Evolutionary conservation across 2,329 filamentous ascomycete species (phyloP).

Genomic region (Trichoderma arundinaceum): DNA sequence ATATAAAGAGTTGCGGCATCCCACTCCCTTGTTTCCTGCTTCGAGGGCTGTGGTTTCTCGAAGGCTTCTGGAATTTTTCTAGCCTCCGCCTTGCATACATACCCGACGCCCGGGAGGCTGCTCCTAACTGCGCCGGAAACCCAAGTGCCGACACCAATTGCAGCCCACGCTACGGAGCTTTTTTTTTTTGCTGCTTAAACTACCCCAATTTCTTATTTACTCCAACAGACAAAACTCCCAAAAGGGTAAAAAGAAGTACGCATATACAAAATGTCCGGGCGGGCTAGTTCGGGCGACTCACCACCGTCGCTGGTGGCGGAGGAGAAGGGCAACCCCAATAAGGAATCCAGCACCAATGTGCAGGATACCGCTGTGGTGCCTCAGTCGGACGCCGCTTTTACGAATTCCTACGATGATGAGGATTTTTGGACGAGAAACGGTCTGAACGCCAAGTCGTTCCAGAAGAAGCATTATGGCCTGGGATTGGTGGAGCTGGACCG

Average conservation of each 20-base stretch:
- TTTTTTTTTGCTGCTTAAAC: not conserved
- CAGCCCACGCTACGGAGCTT: not conserved
- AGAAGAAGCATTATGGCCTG: slow-evolving; percentile 42
- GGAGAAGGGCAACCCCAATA: slow-evolving; percentile 8
- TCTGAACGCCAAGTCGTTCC: slow-evolving; percentile 46
- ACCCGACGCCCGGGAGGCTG: slow-evolving; percentile 7
- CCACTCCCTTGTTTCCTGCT: not conserved
- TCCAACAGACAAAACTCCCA: not conserved
- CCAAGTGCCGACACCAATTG: slow-evolving; percentile 21
- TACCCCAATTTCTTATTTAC: slow-evolving; percentile 18
- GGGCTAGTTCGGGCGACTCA: slow-evolving; percentile 23
- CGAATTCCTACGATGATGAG: slow-evolving; percentile 38
- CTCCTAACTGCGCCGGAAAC: slow-evolving; percentile 9
- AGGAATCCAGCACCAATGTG: not conserved
- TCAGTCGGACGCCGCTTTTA: slow-evolving; percentile 21
- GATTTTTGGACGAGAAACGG: slow-evolving; percentile 46
- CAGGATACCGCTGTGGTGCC: slow-evolving; percentile 2
- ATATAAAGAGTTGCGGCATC: slow-evolving; percentile 16
- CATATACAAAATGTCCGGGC: slow-evolving; percentile 20
- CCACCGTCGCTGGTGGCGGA: slow-evolving; percentile 15
- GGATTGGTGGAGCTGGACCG: slow-evolving; percentile 49
- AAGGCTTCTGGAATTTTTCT: slow-evolving; percentile 25
- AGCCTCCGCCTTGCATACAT: slow-evolving; percentile 17
- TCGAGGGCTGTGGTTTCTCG: not conserved
- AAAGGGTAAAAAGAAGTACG: not conserved